A percentile compares a stretch with the other conserved stretches of the same genome.
Evolutionary conservation across 164 flowering plant species (phyloP).

Genomic region (Warburgia ugandensis): DNA sequence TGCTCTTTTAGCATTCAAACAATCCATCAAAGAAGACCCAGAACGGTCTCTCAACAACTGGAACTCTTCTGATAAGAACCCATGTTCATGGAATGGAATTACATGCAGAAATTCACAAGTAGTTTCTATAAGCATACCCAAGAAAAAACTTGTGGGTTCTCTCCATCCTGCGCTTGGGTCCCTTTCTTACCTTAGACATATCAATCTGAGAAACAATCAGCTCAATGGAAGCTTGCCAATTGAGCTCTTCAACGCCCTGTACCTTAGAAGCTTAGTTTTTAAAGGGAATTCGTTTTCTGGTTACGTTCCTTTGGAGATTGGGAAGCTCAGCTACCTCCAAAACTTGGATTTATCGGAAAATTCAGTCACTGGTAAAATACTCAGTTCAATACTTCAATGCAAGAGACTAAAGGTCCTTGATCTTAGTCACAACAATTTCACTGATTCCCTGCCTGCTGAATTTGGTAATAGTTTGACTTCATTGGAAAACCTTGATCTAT

Average conservation of each 20-base stretch:
- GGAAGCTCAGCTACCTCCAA: constrained; percentile 60
- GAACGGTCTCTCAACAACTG: constrained; percentile 57
- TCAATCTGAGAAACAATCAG: constrained; percentile 72
- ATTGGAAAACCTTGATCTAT: constrained; percentile 74
- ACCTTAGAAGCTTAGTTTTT: constrained; percentile 77
- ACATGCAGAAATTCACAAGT: constrained; percentile 65
- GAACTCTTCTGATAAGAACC: constrained; percentile 68
- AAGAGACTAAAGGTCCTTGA: constrained; percentile 52
- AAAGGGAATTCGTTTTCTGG: constrained; percentile 73
- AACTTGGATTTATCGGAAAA: constrained; percentile 70
- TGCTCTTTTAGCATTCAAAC: constrained; percentile 55
- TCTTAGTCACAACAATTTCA: constrained; percentile 62
- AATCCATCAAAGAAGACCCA: constrained; percentile 50
- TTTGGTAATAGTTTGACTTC: constrained; percentile 53
- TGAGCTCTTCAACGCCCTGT: constrained; percentile 46
- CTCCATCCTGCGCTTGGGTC: constrained; percentile 60
- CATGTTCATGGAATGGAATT: constrained; percentile 89
- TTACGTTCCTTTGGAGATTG: constrained; percentile 49
- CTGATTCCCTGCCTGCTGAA: constrained; percentile 67
- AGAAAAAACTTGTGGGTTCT: constrained; percentile 60
- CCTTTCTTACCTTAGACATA: constrained; percentile 60
- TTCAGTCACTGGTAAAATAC: constrained; percentile 64
- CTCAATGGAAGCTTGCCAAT: constrained; percentile 52
- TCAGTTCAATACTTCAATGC: constrained; percentile 49
- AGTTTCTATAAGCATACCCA: constrained; percentile 68